Base-by-base conservation (phyloP, 2,329 filamentous ascomycete species). In the Fusarium sp. region DNA sequence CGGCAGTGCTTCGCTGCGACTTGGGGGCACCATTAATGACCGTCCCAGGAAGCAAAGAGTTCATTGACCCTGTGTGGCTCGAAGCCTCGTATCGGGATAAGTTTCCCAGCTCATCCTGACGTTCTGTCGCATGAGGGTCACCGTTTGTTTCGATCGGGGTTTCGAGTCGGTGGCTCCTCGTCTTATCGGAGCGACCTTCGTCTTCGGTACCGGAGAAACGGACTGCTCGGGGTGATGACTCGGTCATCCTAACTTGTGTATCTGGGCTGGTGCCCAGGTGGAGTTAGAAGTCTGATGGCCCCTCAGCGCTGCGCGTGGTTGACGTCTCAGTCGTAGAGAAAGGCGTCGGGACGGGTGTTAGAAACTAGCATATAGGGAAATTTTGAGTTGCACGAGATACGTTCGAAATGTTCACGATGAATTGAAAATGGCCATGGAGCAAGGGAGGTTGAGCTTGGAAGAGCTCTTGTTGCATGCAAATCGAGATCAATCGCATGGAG, bases 151-250 rank as follows among this genome's bases (percentile, higher is more conserved):
- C 70, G 57, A 54, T 46, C 7, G 61, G 44, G 21, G 52, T 49
- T 32, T 68, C 67, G 53, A 74, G 73, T 19, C 78, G 75, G 48
- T 74, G 72, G 54, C 68, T 72, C 54, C 76, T 81, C 62, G 74
- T 61, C 63, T 76, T 79, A 23, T 84, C 81, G 44, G 72, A 54
- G 21, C 75, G 76, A 32, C 70, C 61, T 29, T 79, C 73, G 21
- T 81, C 79, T 54, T 82, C 82, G 70, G 75, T 73, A 57, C 80
- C 78, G 41, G 81, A 82, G 68, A 87, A 87, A 63, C 84, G 82
- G 62, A 87, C 82, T 61, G 79, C 78, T 66, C 84, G 80, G 46
- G 84, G 82, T 10, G 83, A 83, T 32, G 79, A 73, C 62, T 87
- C 83, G 67, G 78, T 72, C 69, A 77, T 76, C 48, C 49, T 67